Percentiles rank a stretch among this genome's conserved stretches.
Evolutionary conservation across 176 grass and related monocot species (phyloP).

Genomic region (Aegilops tauschii): DNA sequence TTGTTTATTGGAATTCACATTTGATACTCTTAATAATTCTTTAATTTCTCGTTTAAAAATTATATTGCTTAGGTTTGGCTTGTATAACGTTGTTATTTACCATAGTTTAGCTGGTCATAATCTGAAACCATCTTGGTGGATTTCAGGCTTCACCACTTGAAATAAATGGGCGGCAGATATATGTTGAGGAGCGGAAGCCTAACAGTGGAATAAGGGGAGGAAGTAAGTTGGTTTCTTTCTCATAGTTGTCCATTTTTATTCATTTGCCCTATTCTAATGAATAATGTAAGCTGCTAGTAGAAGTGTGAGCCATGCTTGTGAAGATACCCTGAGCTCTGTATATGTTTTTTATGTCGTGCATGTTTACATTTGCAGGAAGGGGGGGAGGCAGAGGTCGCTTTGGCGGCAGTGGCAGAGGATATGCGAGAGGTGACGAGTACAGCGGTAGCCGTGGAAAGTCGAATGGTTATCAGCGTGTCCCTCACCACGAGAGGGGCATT

Average conservation of each 20-base stretch:
- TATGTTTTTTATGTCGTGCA: background rate
- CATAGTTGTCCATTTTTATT: background rate
- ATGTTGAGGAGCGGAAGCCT: slow-evolving; percentile 88
- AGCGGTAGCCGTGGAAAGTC: slow-evolving; percentile 36
- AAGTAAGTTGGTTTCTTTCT: slow-evolving; percentile 46
- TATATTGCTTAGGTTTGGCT: background rate
- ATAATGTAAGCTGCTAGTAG: background rate
- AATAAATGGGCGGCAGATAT: slow-evolving; percentile 82
- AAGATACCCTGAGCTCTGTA: background rate
- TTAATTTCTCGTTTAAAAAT: background rate
- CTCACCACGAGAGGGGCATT: slow-evolving; percentile 63
- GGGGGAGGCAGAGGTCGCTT: slow-evolving; percentile 55
- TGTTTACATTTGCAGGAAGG: slow-evolving; percentile 50
- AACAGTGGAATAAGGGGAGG: slow-evolving; percentile 75
- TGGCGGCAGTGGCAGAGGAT: slow-evolving; percentile 34
- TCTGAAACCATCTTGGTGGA: background rate
- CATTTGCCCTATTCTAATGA: background rate
- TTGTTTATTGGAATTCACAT: background rate
- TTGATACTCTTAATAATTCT: background rate
- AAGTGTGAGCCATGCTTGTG: background rate
- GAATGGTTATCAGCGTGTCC: slow-evolving; percentile 45
- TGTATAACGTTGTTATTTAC: background rate
- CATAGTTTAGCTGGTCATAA: background rate
- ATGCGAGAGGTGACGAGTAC: slow-evolving; percentile 47
- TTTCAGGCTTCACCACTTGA: slow-evolving; percentile 72